Evolutionary conservation across 768 basidiomycete species (phyloP), one percentile per base, ranked within the genome.

Genomic region (Russula foetens): DNA sequence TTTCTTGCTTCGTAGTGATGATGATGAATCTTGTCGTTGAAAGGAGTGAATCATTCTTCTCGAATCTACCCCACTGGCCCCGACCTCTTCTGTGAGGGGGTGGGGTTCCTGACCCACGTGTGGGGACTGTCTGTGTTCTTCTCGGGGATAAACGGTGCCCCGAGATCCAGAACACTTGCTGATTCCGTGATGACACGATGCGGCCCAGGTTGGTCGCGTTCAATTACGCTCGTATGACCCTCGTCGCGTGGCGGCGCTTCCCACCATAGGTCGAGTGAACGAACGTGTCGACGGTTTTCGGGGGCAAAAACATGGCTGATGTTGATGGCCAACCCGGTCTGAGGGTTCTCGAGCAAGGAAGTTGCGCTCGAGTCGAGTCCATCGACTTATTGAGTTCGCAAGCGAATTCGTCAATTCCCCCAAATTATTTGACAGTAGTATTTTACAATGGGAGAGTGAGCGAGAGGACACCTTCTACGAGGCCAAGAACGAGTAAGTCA

Each of bases 381-480:
- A n/a, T n/a, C 21, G 19, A 21, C 33, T 15, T 12, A 11, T 51
- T 19, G 28, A 47, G 21, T 39, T 26, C 29, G 24, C 23, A 31
- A 31, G 21, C 29, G 39, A 54, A 48, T 24, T 33, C 0, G 28
- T 39, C 7, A 41, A n/a, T 41, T 39, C 52, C 28, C 6, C 51
- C 3, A 28, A 15, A 21, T 28, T 44, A 19, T 21, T 24, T 15
- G 12, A 52, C n/a, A 21, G 24, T 45, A 23, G 17, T 58, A 43
- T 4, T 35, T 51, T 62, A 58, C 60, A 62, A 8, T 41, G 50
- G 29, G 54, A 48, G 45, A 47, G 44, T 38, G 23, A 23, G 41
- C 23, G 24, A 52, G 49, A 26, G 29, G 29, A 33, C 43, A 26
- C 46, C 21, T 35, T 43, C n/a, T 6, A 12, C 17, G 31, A 28